Evolutionary conservation across 2,329 filamentous ascomycete genomes (phyloP), one percentile per base, ranked within the genome.

Genomic region (Botryotinia globosa): DNA sequence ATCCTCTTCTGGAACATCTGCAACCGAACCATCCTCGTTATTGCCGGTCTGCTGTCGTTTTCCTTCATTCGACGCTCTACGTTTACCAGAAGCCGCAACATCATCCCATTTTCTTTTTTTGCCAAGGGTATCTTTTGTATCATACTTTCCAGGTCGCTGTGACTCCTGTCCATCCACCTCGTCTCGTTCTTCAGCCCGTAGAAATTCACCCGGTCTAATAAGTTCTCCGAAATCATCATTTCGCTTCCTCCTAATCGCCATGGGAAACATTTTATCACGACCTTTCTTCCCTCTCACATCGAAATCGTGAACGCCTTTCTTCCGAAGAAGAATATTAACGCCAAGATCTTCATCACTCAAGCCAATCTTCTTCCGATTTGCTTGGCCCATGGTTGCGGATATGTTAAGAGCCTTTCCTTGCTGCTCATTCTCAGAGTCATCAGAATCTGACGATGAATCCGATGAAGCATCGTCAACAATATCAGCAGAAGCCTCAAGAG

Each of bases 91-190:
- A 16, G 84, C 79, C 4, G 84, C 85, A 34, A 88, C 83, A 74
- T 97, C 94, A 76, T 95, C 93, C 94, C 95, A 98, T 82, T 94
- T 97, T 74, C 96, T 89, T 83, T 99, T 99, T 84, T 95, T 94
- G 29, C 95, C 96, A 32, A 97, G 87, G 63, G 88, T 88, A 69
- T 89, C 88, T 75, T 91, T 86, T 42, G 78, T 80, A 58, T 85
- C 85, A 20, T 82, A 82, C 73, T 86, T 85, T 22, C 84, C 85
- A 25, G 83, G 78, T 48, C 87, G 85, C 44, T 85, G 85, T 72
- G 88, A 84, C 66, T 91, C 89, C 69, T 91, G 88, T 20, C 88
- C 89, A 58, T 93, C 91, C 29, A 89, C 86, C 73, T 91, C 89
- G 77, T 97, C 94, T 73, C 94, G 90, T 82, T 98, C 96, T 80